phyloP scores from a whole-genome alignment of 2,329 filamentous ascomycete species.

The Lasiodiplodia theobromae region DNA sequence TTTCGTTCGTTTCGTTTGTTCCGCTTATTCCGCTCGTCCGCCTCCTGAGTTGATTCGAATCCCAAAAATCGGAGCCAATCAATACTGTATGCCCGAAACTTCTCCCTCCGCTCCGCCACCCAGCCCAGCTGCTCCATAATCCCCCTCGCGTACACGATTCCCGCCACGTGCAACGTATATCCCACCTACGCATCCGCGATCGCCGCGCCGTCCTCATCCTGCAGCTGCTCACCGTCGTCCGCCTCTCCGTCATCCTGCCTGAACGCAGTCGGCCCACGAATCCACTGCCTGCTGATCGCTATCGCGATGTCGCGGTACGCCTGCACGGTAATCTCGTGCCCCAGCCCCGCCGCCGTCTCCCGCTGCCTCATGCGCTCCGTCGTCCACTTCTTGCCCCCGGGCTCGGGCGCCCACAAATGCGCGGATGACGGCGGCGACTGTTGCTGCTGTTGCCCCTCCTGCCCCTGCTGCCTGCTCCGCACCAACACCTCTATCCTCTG shows the following conservation, averaged over 20 bases:
- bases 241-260: conserved; percentile 33
- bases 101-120: conserved; percentile 28
- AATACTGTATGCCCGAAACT: conserved; percentile 32
- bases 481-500: conserved; percentile 10
- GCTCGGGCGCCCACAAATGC: conserved; percentile 33
- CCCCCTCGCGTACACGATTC: conserved; percentile 31
- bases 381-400: conserved; percentile 30
- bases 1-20: too few relatives aligned
- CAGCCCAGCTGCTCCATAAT: conserved; percentile 33
- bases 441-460: background rate
- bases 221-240: background rate
- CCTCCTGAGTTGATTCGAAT: background rate
- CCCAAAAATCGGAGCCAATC: conserved; percentile 36
- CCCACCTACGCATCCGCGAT: conserved; percentile 32
- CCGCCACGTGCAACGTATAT: conserved; percentile 31
- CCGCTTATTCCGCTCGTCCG: conserved; percentile 27
- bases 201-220: conserved; percentile 30
- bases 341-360: conserved; percentile 31
- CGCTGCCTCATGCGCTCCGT: conserved; percentile 31
- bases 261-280: conserved; percentile 30
- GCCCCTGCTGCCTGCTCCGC: background rate
- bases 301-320: conserved; percentile 35
- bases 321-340: conserved; percentile 30
- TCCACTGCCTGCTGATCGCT: conserved; percentile 34
- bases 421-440: conserved; percentile 26